phyloP scores from a whole-genome alignment of 2,329 filamentous ascomycete genomes.

The Hortaea sp. region DNA sequence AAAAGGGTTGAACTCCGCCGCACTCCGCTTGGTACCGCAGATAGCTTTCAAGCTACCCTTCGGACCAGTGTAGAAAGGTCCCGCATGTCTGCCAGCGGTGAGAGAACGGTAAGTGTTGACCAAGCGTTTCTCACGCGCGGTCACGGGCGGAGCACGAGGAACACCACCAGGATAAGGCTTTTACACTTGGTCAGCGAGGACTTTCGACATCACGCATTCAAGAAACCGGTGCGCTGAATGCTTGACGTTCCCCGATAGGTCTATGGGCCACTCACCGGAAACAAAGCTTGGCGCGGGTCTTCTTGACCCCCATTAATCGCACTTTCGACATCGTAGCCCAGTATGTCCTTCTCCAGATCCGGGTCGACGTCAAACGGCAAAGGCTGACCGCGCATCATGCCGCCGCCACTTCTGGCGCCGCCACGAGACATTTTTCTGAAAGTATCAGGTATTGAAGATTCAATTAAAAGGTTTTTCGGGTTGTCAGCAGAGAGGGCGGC shows the following conservation, averaged over 20 bases:
- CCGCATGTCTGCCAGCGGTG: slow-evolving; percentile 5
- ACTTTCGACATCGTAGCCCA: slow-evolving; percentile 1
- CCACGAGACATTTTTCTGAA: slow-evolving; percentile 8
- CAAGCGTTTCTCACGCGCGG: slow-evolving; percentile 1
- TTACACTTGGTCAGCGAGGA: too few species aligned
- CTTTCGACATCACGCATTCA: too few species aligned
- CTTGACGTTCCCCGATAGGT: too few species aligned
- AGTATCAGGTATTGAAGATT: background rate
- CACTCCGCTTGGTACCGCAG: slow-evolving; percentile 36
- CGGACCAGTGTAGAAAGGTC: slow-evolving; percentile 7
- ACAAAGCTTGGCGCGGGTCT: background rate
- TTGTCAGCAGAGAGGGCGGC: background rate
- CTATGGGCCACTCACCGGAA: slow-evolving; percentile 2
- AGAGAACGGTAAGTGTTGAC: slow-evolving; percentile 5
- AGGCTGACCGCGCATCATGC: slow-evolving; percentile 4
- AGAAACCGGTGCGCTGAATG: too few species aligned
- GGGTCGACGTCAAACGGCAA: slow-evolving; percentile 11
- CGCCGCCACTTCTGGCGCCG: background rate
- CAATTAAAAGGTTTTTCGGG: background rate
- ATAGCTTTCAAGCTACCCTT: slow-evolving; percentile 35
- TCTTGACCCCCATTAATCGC: background rate
- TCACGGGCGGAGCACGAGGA: slow-evolving; percentile 3
- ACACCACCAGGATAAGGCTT: slow-evolving; percentile 8
- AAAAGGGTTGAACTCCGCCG: slow-evolving; percentile 45
- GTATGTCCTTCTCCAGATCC: slow-evolving; percentile 5